Base-by-base conservation (phyloP, 768 basidiomycete species). In the Cyclocybe cylindracea region DNA sequence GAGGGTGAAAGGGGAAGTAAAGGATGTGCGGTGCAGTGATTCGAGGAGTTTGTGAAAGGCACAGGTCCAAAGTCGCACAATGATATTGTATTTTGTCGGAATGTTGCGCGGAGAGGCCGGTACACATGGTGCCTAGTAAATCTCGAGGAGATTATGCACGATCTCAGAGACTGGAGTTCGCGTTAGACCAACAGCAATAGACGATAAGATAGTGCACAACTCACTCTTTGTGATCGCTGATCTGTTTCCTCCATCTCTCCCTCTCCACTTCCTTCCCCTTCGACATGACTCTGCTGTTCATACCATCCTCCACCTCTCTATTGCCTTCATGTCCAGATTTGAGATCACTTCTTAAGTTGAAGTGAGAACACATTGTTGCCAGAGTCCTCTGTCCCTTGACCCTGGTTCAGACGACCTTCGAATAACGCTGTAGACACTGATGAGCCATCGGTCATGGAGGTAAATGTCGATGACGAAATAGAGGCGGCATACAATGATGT, bases 71-170 rank as follows among this genome's bases (percentile, higher is more conserved):
- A 98, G 78, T 8, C 96, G 84, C 37, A 87, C 85, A 54, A 96
- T 91, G 61, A 98, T 95, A 70, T 97, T 97, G 76, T 98, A 98
- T 62, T 94, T 95, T 36, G 82, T 84, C 0, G 96, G 93, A 44
- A 98, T 90, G 51, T 87, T 85, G 40, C 93, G 88, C 1, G 97
- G 73, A 0, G 94, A 94, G 0, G 90, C 85, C 0, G 97, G 96
- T 0, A 96, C 87, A 8, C 83, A 83, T 1, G 94, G 92, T 2
- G 94, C 86, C 37, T 92, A 81, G 0, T 94, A 91, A 1, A 96
- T 83, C 36, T 85, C 80, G 46, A 99, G 81, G 29, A 99, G 82
- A 53, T 90, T 87, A 69, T 94, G 93, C 59, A 96, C 92, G 52
- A 84, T 81, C 59, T 98, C 95, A 4, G 24, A 36, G 16, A 36